Evolutionary conservation across 306 rosid species (phyloP).

Genomic region (Crataegus laevigata): DNA sequence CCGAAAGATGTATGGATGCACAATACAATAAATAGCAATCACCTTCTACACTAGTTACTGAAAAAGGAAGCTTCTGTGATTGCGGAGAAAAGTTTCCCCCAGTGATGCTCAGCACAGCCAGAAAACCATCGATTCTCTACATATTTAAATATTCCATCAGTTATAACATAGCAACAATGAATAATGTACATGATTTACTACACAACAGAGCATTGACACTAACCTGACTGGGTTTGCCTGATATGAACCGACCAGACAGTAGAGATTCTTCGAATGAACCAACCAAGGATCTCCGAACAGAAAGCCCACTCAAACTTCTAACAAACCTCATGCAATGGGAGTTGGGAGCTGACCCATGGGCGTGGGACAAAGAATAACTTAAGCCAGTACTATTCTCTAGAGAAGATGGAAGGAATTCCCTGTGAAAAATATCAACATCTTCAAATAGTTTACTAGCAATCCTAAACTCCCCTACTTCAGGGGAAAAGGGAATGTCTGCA

Average conservation of each 20-base stretch:
- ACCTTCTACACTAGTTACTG: conserved; percentile 85
- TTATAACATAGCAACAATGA: conserved; percentile 13
- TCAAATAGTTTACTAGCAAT: conserved; percentile 47
- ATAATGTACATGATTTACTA: conserved; percentile 10
- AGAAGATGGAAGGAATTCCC: conserved; percentile 64
- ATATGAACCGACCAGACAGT: conserved; percentile 79
- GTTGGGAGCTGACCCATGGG: conserved; percentile 41
- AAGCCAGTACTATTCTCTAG: conserved; percentile 36
- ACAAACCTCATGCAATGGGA: conserved; percentile 44
- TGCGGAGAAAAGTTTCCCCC: conserved; percentile 95
- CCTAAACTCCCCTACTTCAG: conserved; percentile 36
- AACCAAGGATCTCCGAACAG: conserved; percentile 84
- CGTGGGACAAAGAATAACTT: conserved; percentile 40
- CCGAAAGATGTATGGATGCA: conserved; percentile 70
- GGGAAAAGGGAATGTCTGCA: conserved; percentile 21
- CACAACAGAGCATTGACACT: conserved; percentile 13
- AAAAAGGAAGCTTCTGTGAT: conserved; percentile 94
- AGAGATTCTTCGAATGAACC: conserved; percentile 99
- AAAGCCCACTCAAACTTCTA: conserved; percentile 79
- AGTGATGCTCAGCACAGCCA: conserved; percentile 75
- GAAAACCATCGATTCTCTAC: conserved; percentile 89
- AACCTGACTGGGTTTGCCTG: conserved; percentile 73
- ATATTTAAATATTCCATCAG: conserved; percentile 11
- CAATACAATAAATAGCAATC: conserved; percentile 76
- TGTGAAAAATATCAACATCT: conserved; percentile 41